Percentiles rank a stretch among this genome's conserved stretches.
phyloP scores from a whole-genome alignment of 2,329 filamentous ascomycete genomes.

The Mycocentrospora acerina region DNA sequence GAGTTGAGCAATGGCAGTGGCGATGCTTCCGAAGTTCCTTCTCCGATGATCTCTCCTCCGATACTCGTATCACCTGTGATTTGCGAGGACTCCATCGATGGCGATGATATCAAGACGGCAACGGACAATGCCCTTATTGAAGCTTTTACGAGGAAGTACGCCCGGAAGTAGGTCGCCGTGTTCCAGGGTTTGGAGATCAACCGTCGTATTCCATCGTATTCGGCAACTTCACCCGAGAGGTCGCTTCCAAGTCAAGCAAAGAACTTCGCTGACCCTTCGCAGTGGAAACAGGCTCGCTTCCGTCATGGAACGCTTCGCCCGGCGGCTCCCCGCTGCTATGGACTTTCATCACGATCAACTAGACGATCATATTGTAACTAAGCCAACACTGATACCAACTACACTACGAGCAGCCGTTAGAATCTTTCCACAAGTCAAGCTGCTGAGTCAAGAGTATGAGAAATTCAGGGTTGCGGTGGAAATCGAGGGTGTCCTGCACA shows the following conservation, averaged over 20 bases:
- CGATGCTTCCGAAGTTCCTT: constrained; percentile 4
- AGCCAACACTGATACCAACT: constrained; percentile 9
- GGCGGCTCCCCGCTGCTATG: constrained; percentile 18
- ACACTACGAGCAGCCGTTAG: constrained; percentile 24
- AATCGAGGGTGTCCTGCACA: constrained; percentile 29
- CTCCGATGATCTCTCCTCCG: background rate
- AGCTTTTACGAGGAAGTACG: constrained; percentile 14
- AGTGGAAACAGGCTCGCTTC: constrained; percentile 17
- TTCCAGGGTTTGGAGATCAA: background rate
- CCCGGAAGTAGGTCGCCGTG: constrained; percentile 14
- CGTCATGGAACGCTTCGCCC: constrained; percentile 14
- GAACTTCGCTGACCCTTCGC: constrained; percentile 1
- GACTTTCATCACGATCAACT: constrained; percentile 9
- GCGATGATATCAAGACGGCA: constrained; percentile 1
- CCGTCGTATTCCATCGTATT: background rate
- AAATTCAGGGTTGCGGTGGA: constrained; percentile 36
- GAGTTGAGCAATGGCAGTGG: constrained; percentile 11
- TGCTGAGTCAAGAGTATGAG: constrained; percentile 20
- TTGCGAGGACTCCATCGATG: constrained; percentile 1
- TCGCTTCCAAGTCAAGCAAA: too few species aligned
- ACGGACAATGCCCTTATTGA: constrained; percentile 11
- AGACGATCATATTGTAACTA: background rate
- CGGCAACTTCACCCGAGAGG: background rate
- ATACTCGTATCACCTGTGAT: constrained; percentile 1
- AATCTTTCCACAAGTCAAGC: constrained; percentile 21